phyloP scores from a whole-genome alignment of 306 rosid genomes.

The Comarum palustre region DNA sequence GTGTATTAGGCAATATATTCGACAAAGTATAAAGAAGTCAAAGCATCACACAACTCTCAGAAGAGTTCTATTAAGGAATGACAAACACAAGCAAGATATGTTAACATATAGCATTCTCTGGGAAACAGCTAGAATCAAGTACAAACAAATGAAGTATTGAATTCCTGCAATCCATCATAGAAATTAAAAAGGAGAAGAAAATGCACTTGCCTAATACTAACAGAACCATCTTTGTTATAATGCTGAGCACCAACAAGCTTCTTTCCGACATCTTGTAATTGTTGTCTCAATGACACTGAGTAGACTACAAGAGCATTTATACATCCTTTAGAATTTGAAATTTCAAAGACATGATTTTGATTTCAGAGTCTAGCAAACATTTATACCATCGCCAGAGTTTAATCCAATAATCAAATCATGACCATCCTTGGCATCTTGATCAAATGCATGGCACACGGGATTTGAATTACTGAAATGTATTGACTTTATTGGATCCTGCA shows the following conservation, averaged over 20 bases:
- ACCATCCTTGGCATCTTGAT: slow-evolving; percentile 91
- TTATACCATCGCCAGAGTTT: slow-evolving; percentile 86
- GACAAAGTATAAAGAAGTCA: neutral
- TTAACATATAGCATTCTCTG: neutral
- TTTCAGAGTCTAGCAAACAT: slow-evolving; percentile 12
- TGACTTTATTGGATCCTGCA: slow-evolving; percentile 95
- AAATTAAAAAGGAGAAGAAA: neutral
- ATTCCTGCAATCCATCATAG: neutral
- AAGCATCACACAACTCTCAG: neutral
- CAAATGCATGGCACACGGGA: slow-evolving; percentile 89
- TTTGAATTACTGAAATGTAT: slow-evolving; percentile 87
- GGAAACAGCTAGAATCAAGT: neutral
- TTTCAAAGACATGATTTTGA: slow-evolving; percentile 16
- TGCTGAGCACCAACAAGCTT: slow-evolving; percentile 93
- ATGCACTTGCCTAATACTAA: slow-evolving; percentile 74
- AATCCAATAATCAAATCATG: slow-evolving; percentile 91
- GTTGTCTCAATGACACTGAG: slow-evolving; percentile 95
- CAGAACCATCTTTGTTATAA: slow-evolving; percentile 93
- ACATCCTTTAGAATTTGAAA: slow-evolving; percentile 32
- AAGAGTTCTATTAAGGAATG: neutral
- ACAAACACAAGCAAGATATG: slow-evolving; percentile 12
- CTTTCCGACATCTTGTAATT: slow-evolving; percentile 96
- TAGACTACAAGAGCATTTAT: slow-evolving; percentile 66
- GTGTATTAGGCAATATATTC: slow-evolving; percentile 29
- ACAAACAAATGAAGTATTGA: neutral